Evolutionary conservation across 768 basidiomycete genomes (phyloP), one percentile per base, ranked within the genome.

Genomic region (Cantharellus anzutake): DNA sequence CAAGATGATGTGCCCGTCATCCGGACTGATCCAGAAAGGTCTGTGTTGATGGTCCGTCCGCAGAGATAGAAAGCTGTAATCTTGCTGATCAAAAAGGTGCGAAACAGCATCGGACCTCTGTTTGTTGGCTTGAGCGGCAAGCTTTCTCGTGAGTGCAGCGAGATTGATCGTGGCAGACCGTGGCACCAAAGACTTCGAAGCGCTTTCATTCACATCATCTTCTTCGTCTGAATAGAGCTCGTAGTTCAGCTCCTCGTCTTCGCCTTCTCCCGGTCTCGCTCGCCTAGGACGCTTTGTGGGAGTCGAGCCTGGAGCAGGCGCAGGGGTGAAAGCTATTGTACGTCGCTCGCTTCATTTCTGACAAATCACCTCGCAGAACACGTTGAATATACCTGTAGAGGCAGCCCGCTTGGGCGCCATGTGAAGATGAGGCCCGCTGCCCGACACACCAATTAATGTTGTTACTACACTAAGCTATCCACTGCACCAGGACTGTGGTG

Each of bases 11-110:
- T 86, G 82, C 0, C 84, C 84, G 68, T 90, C 85, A 64, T 88
- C 84, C 3, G 91, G 90, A 65, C 84, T 88, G 63, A 99, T 97
- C 93, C 94, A 99, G 16, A 98, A 73, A 14, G 96, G 96, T 52
- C 96, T 81, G 3, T 88, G 84, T 40, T 81, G 76, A 69, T 99
- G 96, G 72, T 99, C 96, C 2, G 79, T 73, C 70, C 97, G 96
- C 59, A 99, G 73, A 65, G 84, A 81, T 48, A 96, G 74, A 77
- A 80, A 86, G 2, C 86, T 84, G 66, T 88, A 92, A 70, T 93
- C 90, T 66, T 84, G 84, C 59, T 84, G 78, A 74, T 79, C 80
- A 56, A 64, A 64, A 70, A 91, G 60, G 42, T 64, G 56, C 14
- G 64, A 58, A 11, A 64, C 51, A 38, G 62, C 56, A 50, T 59